Base-by-base conservation (phyloP, 2,329 filamentous ascomycete species). In the Mycosphaerelloides madeirae region DNA sequence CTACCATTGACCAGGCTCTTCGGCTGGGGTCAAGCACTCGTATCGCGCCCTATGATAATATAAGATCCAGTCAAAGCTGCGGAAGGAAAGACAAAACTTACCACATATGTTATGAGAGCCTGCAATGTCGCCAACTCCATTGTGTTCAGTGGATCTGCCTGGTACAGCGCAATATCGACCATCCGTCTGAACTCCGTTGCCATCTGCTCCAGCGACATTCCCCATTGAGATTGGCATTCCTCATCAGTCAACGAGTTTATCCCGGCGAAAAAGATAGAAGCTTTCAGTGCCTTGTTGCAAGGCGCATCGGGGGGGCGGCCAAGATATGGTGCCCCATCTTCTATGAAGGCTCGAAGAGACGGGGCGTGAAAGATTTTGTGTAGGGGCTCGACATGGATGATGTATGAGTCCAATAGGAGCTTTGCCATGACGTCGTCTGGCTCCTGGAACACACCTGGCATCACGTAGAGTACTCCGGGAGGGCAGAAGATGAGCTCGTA, bases 401-500 rank as follows among this genome's bases (percentile, higher is more conserved):
- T 38, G 41, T 57, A 65, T 0, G 49, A 44, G 11, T 50, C 28
- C 28, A 52, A 52, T 2, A 64, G 58, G 11, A 48, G 42, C 1
- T 37, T 20, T 12, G 48, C 48, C 31, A 52, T 38, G 1, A 35
- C 38, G 2, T 46, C 44, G 1, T 54, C 44, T 6, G 60, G 59
- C 22, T 64, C 58, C 22, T 46, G 39, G 25, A 56, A 25, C 5
- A 58, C 60, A n/a, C 59, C 60, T 16, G 58, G 60, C 56, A 64
- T 58, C 14, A 63, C 48, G 39, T 59, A 64, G n/a, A 62, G 47
- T 1, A 50, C 42, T 29, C 55, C 58, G 15, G 59, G 58, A 4
- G 59, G 57, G 34, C 57, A 61, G 29, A 63, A 53, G n/a, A 64
- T 51, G 7, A 63, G 48, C 41, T 63, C 60, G 36, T 56, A 61